phyloP scores from a whole-genome alignment of 306 rosid species.

The Citrullus colocynthis region DNA sequence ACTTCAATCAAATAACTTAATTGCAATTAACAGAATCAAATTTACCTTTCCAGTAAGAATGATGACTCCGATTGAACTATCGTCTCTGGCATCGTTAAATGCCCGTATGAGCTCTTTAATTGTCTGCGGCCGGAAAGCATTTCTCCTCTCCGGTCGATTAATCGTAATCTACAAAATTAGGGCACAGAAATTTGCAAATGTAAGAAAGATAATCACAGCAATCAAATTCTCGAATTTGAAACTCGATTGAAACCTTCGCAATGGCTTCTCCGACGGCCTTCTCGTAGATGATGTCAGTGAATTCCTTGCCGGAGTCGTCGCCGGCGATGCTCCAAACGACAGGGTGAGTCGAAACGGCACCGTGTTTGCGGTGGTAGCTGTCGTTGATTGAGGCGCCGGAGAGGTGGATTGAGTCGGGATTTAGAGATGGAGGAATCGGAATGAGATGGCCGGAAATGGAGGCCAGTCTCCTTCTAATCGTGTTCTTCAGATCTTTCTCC shows the following conservation, averaged over 20 bases:
- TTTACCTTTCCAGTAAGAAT: slow-evolving; percentile 69
- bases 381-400: slow-evolving; percentile 31
- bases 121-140: slow-evolving; percentile 73
- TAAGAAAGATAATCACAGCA: not conserved
- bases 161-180: slow-evolving; percentile 38
- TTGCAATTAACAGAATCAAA: not conserved
- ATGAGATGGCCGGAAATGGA: slow-evolving; percentile 43
- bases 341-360: slow-evolving; percentile 42
- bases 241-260: slow-evolving; percentile 39
- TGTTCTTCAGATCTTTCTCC: slow-evolving; percentile 25
- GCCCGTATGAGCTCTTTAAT: slow-evolving; percentile 71
- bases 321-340: slow-evolving; percentile 41
- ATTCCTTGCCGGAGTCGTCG: slow-evolving; percentile 40
- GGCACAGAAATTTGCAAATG: not conserved
- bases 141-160: slow-evolving; percentile 68
- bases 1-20: not conserved
- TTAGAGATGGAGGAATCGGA: slow-evolving; percentile 9
- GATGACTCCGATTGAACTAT: slow-evolving; percentile 62
- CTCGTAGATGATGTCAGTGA: slow-evolving; percentile 64
- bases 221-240: not conserved
- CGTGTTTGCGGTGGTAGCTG: slow-evolving; percentile 50
- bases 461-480: slow-evolving; percentile 40
- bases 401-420: slow-evolving; percentile 9
- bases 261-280: slow-evolving; percentile 73
- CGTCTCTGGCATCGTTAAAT: slow-evolving; percentile 69